phyloP scores from a whole-genome alignment of 2,329 filamentous ascomycete genomes.

The Colletotrichum sublineola region DNA sequence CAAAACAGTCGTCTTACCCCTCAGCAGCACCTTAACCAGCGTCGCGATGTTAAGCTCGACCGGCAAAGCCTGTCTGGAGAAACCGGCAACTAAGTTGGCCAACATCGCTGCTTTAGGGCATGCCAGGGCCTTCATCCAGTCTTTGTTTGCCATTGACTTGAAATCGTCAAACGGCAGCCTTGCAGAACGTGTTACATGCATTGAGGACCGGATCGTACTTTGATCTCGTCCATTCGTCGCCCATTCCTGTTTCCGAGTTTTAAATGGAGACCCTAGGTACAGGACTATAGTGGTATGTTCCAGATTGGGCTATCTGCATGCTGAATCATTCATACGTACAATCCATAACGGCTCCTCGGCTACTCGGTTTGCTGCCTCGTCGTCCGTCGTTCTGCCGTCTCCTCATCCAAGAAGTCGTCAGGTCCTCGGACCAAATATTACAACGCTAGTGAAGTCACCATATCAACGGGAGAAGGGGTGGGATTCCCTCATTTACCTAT shows the following conservation, averaged over 20 bases:
- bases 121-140: conserved; percentile 8
- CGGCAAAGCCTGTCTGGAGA: conserved; percentile 9
- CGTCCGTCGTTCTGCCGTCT: neutral
- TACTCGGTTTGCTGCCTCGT: neutral
- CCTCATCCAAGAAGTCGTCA: neutral
- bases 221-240: conserved; percentile 9
- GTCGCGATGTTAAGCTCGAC: neutral
- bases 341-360: neutral
- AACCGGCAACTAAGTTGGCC: neutral
- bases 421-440: neutral
- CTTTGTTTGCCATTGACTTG: conserved; percentile 21
- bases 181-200: conserved; percentile 27
- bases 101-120: conserved; percentile 21
- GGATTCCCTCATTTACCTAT: neutral
- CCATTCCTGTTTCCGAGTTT: neutral
- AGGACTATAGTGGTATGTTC: neutral
- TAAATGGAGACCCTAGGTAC: neutral
- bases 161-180: conserved; percentile 29
- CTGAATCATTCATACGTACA: neutral
- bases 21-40: neutral
- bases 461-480: no score
- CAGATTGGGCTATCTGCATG: conserved; percentile 6
- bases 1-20: conserved; percentile 11
- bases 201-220: neutral
- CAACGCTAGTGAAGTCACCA: conserved; percentile 4